phyloP scores from a whole-genome alignment of 1,284 basidiomycete genomes.

The Microbotryomycetes sp. region DNA sequence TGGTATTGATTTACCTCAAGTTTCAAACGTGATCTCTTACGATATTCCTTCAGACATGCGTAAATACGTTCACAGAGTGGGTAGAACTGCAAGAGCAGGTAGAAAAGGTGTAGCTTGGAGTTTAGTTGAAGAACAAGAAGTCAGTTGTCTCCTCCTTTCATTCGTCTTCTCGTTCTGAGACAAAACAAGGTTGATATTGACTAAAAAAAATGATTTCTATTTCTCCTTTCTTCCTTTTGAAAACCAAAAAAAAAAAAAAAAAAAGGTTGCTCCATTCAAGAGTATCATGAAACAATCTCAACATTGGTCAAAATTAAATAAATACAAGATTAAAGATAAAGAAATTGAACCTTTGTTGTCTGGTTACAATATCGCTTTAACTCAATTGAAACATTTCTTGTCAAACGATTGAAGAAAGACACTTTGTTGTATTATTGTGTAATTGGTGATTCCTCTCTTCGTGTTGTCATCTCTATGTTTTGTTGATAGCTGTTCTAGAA shows the following conservation, averaged over 20 bases:
- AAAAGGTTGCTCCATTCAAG: conserved; percentile 80
- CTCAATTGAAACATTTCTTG: too few species aligned
- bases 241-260: too few species aligned
- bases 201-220: conserved; percentile 9
- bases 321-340: conserved; percentile 60
- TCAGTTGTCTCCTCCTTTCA: conserved; percentile 39
- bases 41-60: conserved; percentile 94
- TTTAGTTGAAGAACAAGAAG: conserved; percentile 92
- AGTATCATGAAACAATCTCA: conserved; percentile 67
- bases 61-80: conserved; percentile 95
- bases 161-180: not conserved
- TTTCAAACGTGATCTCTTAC: conserved; percentile 87
- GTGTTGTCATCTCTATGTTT: too few species aligned
- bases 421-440: too few species aligned
- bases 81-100: conserved; percentile 87
- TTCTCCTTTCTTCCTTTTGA: not conserved
- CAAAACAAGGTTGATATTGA: too few species aligned
- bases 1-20: conserved; percentile 90
- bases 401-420: too few species aligned
- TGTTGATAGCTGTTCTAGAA: too few species aligned
- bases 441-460: too few species aligned
- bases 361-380: too few species aligned
- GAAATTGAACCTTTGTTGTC: conserved; percentile 55
- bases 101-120: conserved; percentile 83
- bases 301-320: conserved; percentile 66